Evolutionary conservation across 441 rosid genomes (phyloP).

Genomic region (Populus hybrid): DNA sequence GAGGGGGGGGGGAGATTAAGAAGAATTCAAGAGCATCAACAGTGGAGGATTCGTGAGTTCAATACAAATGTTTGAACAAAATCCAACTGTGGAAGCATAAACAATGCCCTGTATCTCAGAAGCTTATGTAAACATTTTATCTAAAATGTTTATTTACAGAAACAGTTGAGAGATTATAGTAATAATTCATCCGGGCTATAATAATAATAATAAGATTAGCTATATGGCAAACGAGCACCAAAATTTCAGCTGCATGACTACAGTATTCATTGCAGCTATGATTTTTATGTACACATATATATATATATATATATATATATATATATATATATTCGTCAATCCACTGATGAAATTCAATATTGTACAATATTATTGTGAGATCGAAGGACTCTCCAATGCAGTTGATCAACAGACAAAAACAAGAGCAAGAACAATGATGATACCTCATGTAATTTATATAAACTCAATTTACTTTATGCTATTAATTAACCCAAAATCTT

Average conservation of each 20-base stretch:
- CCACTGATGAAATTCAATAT: no score
- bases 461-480: no score
- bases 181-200: neutral
- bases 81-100: neutral
- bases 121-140: neutral
- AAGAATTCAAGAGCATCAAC: neutral
- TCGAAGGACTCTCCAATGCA: neutral
- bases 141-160: no score
- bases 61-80: neutral
- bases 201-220: neutral
- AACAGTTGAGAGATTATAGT: neutral
- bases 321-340: no score
- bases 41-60: neutral
- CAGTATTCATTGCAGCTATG: neutral
- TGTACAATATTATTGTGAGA: neutral
- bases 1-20: neutral
- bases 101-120: neutral
- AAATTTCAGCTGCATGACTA: neutral
- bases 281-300: no score
- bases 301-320: no score
- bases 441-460: no score
- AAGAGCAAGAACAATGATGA: neutral
- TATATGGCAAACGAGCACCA: neutral
- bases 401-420: neutral
- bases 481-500: no score